A percentile compares a stretch with the other conserved stretches of the same genome.
phyloP scores from a whole-genome alignment of 2,329 filamentous ascomycete species.

The Periconia sp. region DNA sequence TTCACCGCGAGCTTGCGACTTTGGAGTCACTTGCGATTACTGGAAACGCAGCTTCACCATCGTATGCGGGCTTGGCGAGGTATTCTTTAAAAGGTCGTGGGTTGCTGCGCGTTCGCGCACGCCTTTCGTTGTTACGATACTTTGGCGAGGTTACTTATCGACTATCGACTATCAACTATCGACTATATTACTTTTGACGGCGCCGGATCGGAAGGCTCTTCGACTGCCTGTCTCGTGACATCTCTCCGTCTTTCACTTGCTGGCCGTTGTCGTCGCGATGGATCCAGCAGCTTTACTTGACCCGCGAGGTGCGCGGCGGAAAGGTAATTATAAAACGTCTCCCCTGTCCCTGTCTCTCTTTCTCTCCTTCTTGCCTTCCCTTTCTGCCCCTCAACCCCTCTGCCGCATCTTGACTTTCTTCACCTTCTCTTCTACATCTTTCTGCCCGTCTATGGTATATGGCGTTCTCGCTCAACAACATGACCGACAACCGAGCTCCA shows the following conservation, averaged over 20 bases:
- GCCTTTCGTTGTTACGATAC: no score
- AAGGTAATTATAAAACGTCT: constrained; percentile 15
- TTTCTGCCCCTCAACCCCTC: not conserved
- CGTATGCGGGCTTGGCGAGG: no score
- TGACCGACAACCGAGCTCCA: not conserved
- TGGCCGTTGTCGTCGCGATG: constrained; percentile 6
- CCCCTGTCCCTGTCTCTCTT: constrained; percentile 1
- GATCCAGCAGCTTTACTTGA: constrained; percentile 19
- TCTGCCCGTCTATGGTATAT: not conserved
- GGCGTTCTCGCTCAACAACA: not conserved
- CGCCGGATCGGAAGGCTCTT: no score
- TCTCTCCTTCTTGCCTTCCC: not conserved
- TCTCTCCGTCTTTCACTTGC: not conserved
- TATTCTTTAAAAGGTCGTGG: no score
- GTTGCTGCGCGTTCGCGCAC: no score
- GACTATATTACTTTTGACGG: no score
- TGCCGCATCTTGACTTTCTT: not conserved
- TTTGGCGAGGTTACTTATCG: no score
- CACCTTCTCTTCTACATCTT: not conserved
- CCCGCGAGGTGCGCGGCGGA: constrained; percentile 14
- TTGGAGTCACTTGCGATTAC: no score
- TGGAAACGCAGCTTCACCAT: no score
- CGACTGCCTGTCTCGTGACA: no score
- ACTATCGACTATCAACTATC: no score
- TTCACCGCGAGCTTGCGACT: no score